Evolutionary conservation across 1,284 basidiomycete genomes (phyloP), one percentile per base, ranked within the genome.

Genomic region (Porodaedalea pini): DNA sequence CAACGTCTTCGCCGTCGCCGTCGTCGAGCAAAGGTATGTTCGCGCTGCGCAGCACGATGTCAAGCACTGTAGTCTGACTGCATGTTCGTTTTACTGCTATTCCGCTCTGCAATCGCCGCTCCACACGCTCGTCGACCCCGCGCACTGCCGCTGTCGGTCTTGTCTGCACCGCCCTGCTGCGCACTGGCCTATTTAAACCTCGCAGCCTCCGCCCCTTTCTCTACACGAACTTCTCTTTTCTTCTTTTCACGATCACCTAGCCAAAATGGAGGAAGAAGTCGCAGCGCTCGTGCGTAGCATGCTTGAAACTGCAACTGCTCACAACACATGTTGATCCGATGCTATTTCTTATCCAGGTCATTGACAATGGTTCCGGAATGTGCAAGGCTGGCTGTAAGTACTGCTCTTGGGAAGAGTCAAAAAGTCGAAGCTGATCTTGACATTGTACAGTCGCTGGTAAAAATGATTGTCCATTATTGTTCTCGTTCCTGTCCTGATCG

Each of bases 301-400:
- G n/a, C 23, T 21, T 29, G 37, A 47, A 13, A 13, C 2, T 13
- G 2, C 17, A 2, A 29, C 25, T 47, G 25, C 25, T 15, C 25
- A 11, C 23, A 34, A 6, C 32, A 13, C 32, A 34, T n/a, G n/a
- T n/a, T n/a, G n/a, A n/a, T n/a, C n/a, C n/a, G n/a, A n/a, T 31
- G 34, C 4, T 13, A 31, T 48, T 1, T 29, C 47, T 45, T 21
- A 7, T 43, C 15, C 56, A 80, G 78, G 80, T 83, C 66, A 80
- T 83, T 62, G 81, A 83, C 73, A 83, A 83, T 73, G 78, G 81
- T 68, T 83, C 78, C 65, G 83, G 84, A 70, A 86, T 85, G 83
- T 86, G 84, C 77, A 86, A 86, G 74, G 83, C 83, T 71, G 83
- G 84, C 60, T 77, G 75, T 75, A 65, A 62, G 75, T 71, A 0